Conservation (phyloP, 768 basidiomycete species). For the Phlebiopsis gigantea region DNA sequence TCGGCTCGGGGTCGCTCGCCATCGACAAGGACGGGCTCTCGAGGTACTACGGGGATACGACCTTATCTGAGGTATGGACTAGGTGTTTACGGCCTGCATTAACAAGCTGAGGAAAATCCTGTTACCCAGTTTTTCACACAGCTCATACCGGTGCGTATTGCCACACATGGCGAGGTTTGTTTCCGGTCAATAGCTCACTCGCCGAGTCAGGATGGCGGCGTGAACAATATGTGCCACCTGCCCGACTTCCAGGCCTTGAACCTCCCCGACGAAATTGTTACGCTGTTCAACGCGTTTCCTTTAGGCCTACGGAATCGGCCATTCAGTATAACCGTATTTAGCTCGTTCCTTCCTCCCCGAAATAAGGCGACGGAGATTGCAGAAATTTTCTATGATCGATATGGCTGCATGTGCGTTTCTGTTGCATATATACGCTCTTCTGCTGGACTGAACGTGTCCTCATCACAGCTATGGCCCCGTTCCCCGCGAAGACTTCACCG, state of each 20-base stretch:
- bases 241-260: constrained; percentile 24
- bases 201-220: not conserved
- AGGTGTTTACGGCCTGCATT: no score
- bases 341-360: constrained; percentile 35
- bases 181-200: not conserved
- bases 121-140: constrained; percentile 18
- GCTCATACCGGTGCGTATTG: constrained; percentile 6
- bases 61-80: constrained; percentile 41
- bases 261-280: constrained; percentile 38
- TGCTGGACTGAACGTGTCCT: not conserved
- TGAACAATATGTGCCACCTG: not conserved
- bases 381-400: constrained; percentile 35
- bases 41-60: constrained; percentile 45
- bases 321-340: constrained; percentile 33
- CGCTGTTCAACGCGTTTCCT: constrained; percentile 44
- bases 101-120: no score
- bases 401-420: constrained; percentile 38
- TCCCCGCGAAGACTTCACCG: constrained; percentile 35
- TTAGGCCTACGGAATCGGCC: constrained; percentile 38
- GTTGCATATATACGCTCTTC: not conserved
- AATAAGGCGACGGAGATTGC: constrained; percentile 35
- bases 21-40: constrained; percentile 44
- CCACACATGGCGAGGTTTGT: not conserved
- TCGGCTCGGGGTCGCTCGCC: constrained; percentile 40
- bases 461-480: constrained; percentile 41